These are phyloP conservation scores for Babjeviella inositovora DNA, from an alignment of 805 yeast species.

Conservation along the genomic window DNA sequence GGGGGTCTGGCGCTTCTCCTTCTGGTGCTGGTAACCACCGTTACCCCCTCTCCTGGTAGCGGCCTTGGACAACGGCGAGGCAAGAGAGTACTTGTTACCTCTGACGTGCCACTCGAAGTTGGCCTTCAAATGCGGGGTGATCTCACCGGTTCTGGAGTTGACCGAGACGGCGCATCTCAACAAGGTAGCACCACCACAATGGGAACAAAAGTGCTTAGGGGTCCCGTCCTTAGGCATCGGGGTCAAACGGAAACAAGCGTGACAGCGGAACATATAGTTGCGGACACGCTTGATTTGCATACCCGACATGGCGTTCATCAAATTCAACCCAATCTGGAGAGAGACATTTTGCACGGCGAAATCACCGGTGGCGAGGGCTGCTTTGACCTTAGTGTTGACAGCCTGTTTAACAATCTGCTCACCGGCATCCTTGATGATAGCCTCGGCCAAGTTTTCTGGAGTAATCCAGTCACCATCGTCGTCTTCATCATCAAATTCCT, in stretches of 20 bases:
- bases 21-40: slow-evolving; percentile 65
- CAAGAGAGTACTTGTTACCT: slow-evolving; percentile 69
- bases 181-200: slow-evolving; percentile 89
- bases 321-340: slow-evolving; percentile 74
- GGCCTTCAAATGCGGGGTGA: slow-evolving; percentile 77
- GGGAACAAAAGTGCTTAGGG: slow-evolving; percentile 81
- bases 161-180: slow-evolving; percentile 84
- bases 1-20: slow-evolving; percentile 36
- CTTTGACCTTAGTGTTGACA: slow-evolving; percentile 29
- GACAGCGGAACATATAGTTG: slow-evolving; percentile 91
- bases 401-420: slow-evolving; percentile 31
- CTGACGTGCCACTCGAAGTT: slow-evolving; percentile 90
- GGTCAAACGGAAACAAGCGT: slow-evolving; percentile 80
- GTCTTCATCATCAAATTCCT: slow-evolving; percentile 53
- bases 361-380: slow-evolving; percentile 88
- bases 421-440: slow-evolving; percentile 51
- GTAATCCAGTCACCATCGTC: slow-evolving; percentile 90
- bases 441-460: slow-evolving; percentile 64
- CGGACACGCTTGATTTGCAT: slow-evolving; percentile 71
- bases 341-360: slow-evolving; percentile 95
- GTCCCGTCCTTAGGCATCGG: slow-evolving; percentile 67
- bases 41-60: slow-evolving; percentile 61
- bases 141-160: slow-evolving; percentile 59
- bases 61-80: slow-evolving; percentile 78
- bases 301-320: slow-evolving; percentile 78